Evolutionary conservation across 768 basidiomycete species (phyloP).

Genomic region (Hirschioporus abietinus): DNA sequence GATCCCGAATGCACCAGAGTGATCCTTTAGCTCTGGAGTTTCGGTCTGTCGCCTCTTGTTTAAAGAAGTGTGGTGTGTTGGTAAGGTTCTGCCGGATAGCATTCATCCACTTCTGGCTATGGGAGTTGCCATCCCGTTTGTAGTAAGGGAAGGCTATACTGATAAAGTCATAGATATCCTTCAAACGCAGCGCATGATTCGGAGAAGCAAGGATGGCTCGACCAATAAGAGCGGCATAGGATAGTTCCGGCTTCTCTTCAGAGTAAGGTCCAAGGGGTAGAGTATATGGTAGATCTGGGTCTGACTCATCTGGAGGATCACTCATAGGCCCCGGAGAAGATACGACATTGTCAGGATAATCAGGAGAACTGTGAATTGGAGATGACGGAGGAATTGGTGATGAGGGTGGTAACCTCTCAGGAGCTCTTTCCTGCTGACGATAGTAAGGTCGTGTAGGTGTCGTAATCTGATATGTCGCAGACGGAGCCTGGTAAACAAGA

Average conservation of each 20-base stretch:
- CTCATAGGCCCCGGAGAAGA: conserved; percentile 83
- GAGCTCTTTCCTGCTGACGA: background rate
- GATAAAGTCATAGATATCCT: conserved; percentile 97
- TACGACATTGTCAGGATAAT: conserved; percentile 61
- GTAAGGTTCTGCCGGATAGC: conserved; percentile 96
- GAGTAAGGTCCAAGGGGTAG: conserved; percentile 86
- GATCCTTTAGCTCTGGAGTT: conserved; percentile 77
- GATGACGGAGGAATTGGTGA: conserved; percentile 52
- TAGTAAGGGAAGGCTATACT: conserved; percentile 91
- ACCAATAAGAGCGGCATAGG: conserved; percentile 94
- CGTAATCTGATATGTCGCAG: background rate
- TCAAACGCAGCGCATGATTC: conserved; percentile 79
- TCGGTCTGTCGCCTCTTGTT: conserved; percentile 49
- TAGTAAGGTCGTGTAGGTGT: background rate
- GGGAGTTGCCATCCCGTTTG: conserved; percentile 51
- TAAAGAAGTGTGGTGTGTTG: conserved; percentile 87
- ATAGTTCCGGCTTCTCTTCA: conserved; percentile 72
- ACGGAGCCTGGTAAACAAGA: background rate
- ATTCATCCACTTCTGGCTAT: conserved; percentile 94
- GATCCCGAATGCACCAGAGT: conserved; percentile 83
- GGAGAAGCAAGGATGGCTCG: conserved; percentile 87
- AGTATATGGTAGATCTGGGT: conserved; percentile 62
- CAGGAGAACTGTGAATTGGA: conserved; percentile 55
- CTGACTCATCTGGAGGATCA: conserved; percentile 57
- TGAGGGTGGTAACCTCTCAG: conserved; percentile 41